phyloP scores from a whole-genome alignment of 441 rosid species.

The Brassica balearica region DNA sequence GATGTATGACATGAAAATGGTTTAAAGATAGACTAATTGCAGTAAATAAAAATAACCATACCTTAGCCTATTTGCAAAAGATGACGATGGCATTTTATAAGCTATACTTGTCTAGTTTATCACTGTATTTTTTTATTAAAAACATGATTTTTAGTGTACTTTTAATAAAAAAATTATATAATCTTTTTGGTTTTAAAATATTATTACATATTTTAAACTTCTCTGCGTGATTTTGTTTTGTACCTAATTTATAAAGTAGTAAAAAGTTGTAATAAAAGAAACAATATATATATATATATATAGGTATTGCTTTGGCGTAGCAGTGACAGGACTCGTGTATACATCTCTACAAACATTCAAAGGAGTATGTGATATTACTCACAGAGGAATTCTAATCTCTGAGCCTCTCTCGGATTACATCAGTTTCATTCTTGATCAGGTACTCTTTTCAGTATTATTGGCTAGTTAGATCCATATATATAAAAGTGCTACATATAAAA shows the following conservation, averaged over 20 bases:
- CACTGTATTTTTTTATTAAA: too few species aligned
- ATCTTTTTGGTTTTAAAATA: too few species aligned
- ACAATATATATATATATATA: constrained; percentile 30
- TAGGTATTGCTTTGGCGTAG: constrained; percentile 64
- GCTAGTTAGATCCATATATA: neutral
- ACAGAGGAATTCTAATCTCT: constrained; percentile 66
- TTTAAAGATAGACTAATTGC: too few species aligned
- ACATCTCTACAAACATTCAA: constrained; percentile 71
- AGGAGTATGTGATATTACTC: constrained; percentile 68
- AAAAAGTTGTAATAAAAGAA: neutral
- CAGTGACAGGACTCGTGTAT: constrained; percentile 55
- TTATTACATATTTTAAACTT: neutral
- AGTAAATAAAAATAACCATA: too few species aligned
- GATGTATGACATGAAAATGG: too few species aligned
- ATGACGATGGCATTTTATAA: too few species aligned
- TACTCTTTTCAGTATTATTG: constrained; percentile 22
- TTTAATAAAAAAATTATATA: too few species aligned
- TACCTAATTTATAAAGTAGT: neutral
- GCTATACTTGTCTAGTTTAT: too few species aligned
- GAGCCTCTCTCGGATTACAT: constrained; percentile 66
- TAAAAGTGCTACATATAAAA: neutral
- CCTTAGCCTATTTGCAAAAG: too few species aligned
- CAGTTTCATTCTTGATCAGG: constrained; percentile 78
- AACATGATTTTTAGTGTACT: too few species aligned
- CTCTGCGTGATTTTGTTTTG: neutral